phyloP scores from a whole-genome alignment of 169 alveolate species.

The Plasmodium sp. region DNA sequence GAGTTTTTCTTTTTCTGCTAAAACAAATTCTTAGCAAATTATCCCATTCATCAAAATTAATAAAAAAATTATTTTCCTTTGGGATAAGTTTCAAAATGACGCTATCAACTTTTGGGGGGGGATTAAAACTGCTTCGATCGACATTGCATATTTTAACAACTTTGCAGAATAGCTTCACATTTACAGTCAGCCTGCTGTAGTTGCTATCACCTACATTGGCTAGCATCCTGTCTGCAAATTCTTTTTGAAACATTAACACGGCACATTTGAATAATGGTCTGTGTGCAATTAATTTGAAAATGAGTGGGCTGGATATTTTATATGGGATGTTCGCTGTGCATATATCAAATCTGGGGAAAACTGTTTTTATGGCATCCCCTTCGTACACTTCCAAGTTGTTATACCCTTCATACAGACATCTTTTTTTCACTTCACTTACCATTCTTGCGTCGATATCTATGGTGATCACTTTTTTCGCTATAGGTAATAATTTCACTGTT shows the following conservation, averaged over 20 bases:
- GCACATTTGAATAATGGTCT: constrained; percentile 98
- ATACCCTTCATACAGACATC: constrained; percentile 91
- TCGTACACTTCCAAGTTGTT: constrained; percentile 90
- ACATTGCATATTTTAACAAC: constrained; percentile 95
- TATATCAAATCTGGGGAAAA: constrained; percentile 96
- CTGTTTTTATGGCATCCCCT: constrained; percentile 96
- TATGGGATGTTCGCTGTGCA: constrained; percentile 99
- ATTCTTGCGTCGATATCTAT: constrained; percentile 98
- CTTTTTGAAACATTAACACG: constrained; percentile 99
- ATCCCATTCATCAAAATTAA: constrained; percentile 98
- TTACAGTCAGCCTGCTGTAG: constrained; percentile 98
- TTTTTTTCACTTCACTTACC: constrained; percentile 98
- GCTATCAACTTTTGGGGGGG: constrained; percentile 99
- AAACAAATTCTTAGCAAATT: constrained; percentile 98
- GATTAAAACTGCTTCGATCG: constrained; percentile 96
- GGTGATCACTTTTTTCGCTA: constrained; percentile 97
- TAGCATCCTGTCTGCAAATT: constrained; percentile 98
- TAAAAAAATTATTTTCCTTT: constrained; percentile 78
- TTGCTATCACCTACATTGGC: constrained; percentile 95
- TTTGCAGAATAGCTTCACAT: constrained; percentile 93
- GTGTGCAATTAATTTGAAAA: constrained; percentile 96
- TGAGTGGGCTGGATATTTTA: constrained; percentile 99
- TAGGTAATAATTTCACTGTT: constrained; percentile 95
- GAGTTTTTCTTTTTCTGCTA: constrained; percentile 97
- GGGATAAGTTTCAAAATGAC: constrained; percentile 98